Conservation (phyloP, 108 stramenopile genomes). For the Skeletonema potamos region DNA sequence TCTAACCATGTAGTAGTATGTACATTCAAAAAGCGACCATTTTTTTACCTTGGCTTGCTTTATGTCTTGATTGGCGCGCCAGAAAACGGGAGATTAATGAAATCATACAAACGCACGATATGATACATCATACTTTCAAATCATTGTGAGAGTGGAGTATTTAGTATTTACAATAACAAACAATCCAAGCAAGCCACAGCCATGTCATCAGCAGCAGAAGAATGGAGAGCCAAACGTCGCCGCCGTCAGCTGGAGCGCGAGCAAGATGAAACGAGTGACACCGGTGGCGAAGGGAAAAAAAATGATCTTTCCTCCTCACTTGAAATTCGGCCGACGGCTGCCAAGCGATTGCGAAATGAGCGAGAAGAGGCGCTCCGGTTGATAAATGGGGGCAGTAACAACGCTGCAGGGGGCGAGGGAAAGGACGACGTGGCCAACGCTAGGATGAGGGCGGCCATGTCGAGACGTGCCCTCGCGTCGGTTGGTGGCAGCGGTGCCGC, state of each 20-base stretch:
- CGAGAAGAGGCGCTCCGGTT: constrained; percentile 46
- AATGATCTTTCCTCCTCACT: constrained; percentile 5
- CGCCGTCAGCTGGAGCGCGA: constrained; percentile 18
- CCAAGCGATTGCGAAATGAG: constrained; percentile 51
- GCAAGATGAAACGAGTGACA: constrained; percentile 11
- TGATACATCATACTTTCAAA: too few species aligned
- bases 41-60: too few species aligned
- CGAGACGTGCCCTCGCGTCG: constrained; percentile 31
- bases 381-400: constrained; percentile 16
- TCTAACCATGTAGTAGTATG: too few species aligned
- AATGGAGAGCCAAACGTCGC: constrained; percentile 46
- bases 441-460: constrained; percentile 37
- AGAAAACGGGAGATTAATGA: too few species aligned
- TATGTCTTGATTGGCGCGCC: too few species aligned
- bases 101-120: too few species aligned
- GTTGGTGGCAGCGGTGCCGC: constrained; percentile 11
- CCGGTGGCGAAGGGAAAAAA: constrained; percentile 28
- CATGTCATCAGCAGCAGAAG: constrained; percentile 14
- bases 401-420: neutral
- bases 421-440: constrained; percentile 25
- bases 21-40: too few species aligned
- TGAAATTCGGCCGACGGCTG: constrained; percentile 36
- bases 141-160: too few species aligned
- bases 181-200: neutral
- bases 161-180: neutral